A percentile compares a stretch with the other conserved stretches of the same genome.
phyloP scores from a whole-genome alignment of 2,329 filamentous ascomycete genomes.

The Chrysosporium keratinophilum region DNA sequence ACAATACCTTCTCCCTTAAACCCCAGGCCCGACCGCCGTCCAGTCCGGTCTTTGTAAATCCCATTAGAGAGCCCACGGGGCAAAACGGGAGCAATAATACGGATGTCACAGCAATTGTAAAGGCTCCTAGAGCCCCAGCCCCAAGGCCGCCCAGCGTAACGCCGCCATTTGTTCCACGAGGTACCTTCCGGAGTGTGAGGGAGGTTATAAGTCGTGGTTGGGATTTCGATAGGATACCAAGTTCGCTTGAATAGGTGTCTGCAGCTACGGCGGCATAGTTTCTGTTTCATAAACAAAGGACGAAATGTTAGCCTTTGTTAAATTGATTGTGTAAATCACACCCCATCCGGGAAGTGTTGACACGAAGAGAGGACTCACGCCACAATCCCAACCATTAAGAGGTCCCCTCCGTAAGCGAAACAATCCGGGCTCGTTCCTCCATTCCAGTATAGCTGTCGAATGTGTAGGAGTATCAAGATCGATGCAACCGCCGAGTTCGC shows the following conservation, averaged over 20 bases:
- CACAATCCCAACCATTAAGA: conserved; percentile 33
- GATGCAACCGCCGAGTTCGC: conserved; percentile 78
- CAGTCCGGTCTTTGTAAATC: conserved; percentile 20
- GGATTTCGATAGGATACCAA: conserved; percentile 73
- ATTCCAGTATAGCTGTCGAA: conserved; percentile 31
- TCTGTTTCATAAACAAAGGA: conserved; percentile 18
- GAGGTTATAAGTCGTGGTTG: conserved; percentile 80
- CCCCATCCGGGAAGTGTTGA: background rate
- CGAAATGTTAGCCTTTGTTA: background rate
- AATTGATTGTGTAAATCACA: background rate
- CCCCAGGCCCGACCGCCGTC: conserved; percentile 34
- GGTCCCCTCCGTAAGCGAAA: conserved; percentile 29
- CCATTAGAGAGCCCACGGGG: conserved; percentile 14
- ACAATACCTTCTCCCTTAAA: conserved; percentile 45
- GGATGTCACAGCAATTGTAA: conserved; percentile 57
- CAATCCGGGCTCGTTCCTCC: conserved; percentile 24
- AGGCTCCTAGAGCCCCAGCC: conserved; percentile 64
- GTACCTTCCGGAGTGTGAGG: conserved; percentile 62
- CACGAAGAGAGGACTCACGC: conserved; percentile 25
- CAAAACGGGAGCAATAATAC: conserved; percentile 58
- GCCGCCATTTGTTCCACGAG: conserved; percentile 86
- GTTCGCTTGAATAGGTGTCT: conserved; percentile 90
- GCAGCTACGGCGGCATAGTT: conserved; percentile 89
- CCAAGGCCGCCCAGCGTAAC: conserved; percentile 65
- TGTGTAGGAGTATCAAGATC: conserved; percentile 47